Base-by-base conservation (phyloP, 257 asterid genomes). In the Solanum appendiculatum region DNA sequence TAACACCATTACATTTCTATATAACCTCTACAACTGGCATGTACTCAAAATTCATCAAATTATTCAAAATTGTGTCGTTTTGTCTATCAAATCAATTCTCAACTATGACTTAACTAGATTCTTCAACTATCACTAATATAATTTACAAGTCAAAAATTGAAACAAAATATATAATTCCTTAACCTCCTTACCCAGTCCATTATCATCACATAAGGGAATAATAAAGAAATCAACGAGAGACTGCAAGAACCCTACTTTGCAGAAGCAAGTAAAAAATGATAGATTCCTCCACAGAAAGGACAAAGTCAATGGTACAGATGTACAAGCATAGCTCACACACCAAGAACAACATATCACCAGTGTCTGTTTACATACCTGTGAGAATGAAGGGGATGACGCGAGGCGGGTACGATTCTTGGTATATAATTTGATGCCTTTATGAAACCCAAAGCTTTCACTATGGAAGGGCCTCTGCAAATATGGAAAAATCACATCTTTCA, bases 311-410 rank as follows among this genome's bases (percentile, higher is more conserved):
- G 5, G 68, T 29, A 85, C 46, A 42, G n/a, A 14, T 66, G 29
- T 85, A 85, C 81, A 42, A 64, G n/a, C n/a, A n/a, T n/a, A n/a
- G 77, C 8, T 85, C 31, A n/a, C n/a, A n/a, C n/a, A n/a, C 15
- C 31, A 85, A 85, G 3, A 40, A 5, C 81, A 85, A 64, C n/a
- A n/a, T n/a, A n/a, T n/a, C n/a, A n/a, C n/a, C n/a, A n/a, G n/a
- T n/a, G n/a, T n/a, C n/a, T n/a, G n/a, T n/a, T 39, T 48, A 48
- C 68, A 77, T 83, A 96, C 98, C 99, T 92, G 88, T 89, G 93
- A 89, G 86, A 92, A 2, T 88, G 90, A 88, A 88, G 89, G 68
- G 92, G 89, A 58, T 86, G 91, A 90, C 84, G 90, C 78, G 87
- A 84, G 42, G 88, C 60, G 0, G 93, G 86, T 64, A 82, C 82